Conservation (phyloP, 2,329 filamentous ascomycete species). For the Fusarium sterilihyphosum region DNA sequence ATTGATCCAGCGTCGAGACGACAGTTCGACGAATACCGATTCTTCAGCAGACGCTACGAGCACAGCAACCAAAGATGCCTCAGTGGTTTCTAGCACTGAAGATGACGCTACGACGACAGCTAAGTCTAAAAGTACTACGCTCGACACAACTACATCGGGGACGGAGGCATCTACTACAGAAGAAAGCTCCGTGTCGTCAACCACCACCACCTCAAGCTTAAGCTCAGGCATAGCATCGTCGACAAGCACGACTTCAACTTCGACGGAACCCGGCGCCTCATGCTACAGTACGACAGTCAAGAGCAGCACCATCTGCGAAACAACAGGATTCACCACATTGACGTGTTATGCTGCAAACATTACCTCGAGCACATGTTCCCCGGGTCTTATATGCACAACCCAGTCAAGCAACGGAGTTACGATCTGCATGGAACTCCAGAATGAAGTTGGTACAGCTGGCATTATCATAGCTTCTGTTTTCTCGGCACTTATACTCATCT, state of each 20-base stretch:
- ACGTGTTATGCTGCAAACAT: not conserved
- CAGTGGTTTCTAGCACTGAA: not conserved
- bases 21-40: not conserved
- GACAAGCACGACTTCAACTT: not conserved
- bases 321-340: not conserved
- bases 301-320: not conserved
- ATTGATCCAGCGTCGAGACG: not conserved
- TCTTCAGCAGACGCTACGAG: not conserved
- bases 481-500: not conserved
- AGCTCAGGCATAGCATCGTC: not conserved
- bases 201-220: not conserved
- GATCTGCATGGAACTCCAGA: not conserved
- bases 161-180: not conserved
- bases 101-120: not conserved
- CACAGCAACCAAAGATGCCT: not conserved
- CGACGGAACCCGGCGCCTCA: not conserved
- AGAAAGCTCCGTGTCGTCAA: not conserved
- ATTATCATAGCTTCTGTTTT: not conserved
- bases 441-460: not conserved
- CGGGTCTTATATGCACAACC: not conserved
- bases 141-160: accelerated
- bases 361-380: not conserved
- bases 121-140: not conserved
- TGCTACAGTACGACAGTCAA: not conserved
- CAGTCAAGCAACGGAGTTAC: not conserved